Conservation (phyloP, 2,329 filamentous ascomycete species). For the Fusarium lateritium region DNA sequence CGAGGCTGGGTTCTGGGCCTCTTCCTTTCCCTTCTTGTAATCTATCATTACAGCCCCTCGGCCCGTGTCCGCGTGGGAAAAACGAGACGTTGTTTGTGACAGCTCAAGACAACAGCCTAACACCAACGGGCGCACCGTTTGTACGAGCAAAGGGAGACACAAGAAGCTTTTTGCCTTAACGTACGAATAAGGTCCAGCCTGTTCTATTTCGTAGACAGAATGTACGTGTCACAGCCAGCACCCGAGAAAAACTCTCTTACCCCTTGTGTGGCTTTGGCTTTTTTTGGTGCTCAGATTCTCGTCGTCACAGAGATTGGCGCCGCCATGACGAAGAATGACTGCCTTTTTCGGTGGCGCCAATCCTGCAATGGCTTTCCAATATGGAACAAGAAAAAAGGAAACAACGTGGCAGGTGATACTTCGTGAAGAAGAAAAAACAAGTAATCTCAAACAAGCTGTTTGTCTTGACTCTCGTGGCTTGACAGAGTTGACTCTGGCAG, state of each 20-base stretch:
- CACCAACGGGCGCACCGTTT: not conserved
- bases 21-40: not conserved
- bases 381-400: not conserved
- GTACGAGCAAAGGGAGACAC: not conserved
- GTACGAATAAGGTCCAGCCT: not conserved
- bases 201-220: not conserved
- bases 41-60: not conserved
- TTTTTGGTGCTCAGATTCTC: not conserved
- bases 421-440: not conserved
- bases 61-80: slow-evolving; percentile 1
- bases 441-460: not conserved
- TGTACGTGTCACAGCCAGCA: slow-evolving; percentile 2
- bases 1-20: not conserved
- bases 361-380: no score
- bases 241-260: not conserved
- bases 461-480: not conserved
- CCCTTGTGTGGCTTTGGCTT: not conserved
- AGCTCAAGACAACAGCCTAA: not conserved
- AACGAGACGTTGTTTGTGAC: not conserved
- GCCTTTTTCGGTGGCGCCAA: no score
- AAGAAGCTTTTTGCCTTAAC: not conserved
- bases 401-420: slow-evolving; percentile 1
- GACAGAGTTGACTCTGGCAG: no score
- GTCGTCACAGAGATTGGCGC: not conserved
- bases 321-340: not conserved